These are phyloP conservation scores for Chondrostereum purpureum DNA, from an alignment of 1,284 basidiomycete genomes.

Conservation along the genomic window DNA sequence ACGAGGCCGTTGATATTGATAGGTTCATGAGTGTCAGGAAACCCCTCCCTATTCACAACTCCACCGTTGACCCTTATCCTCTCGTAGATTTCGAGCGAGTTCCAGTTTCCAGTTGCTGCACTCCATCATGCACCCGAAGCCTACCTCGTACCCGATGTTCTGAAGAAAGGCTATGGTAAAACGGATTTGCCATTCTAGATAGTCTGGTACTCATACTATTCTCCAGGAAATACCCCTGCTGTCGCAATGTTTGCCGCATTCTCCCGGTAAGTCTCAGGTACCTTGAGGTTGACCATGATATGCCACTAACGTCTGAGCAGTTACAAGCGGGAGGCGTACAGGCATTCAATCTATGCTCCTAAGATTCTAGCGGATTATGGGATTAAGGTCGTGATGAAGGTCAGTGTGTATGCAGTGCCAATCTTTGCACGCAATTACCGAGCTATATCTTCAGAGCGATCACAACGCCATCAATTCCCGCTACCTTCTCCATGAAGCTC, in stretches of 20 bases:
- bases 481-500: constrained; percentile 80
- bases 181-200: no score
- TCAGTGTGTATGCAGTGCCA: no score
- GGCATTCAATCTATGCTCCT: constrained; percentile 73
- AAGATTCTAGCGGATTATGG: constrained; percentile 64
- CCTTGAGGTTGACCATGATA: no score
- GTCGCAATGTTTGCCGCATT: constrained; percentile 75
- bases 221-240: constrained; percentile 52
- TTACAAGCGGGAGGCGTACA: constrained; percentile 78
- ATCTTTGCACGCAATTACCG: no score
- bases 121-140: constrained; percentile 83
- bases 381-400: constrained; percentile 66
- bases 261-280: no score
- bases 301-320: no score
- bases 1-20: constrained; percentile 5
- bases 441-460: constrained; percentile 56
- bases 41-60: no score
- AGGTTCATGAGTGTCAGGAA: not conserved
- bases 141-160: constrained; percentile 67
- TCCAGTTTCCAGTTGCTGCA: constrained; percentile 44
- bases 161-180: constrained; percentile 65
- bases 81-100: not conserved
- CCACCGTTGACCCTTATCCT: no score
- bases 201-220: not conserved
- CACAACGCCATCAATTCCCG: constrained; percentile 72